These are phyloP conservation scores for Penicillium sp. DNA, from an alignment of 2,329 filamentous ascomycete species.

Conservation along the genomic window DNA sequence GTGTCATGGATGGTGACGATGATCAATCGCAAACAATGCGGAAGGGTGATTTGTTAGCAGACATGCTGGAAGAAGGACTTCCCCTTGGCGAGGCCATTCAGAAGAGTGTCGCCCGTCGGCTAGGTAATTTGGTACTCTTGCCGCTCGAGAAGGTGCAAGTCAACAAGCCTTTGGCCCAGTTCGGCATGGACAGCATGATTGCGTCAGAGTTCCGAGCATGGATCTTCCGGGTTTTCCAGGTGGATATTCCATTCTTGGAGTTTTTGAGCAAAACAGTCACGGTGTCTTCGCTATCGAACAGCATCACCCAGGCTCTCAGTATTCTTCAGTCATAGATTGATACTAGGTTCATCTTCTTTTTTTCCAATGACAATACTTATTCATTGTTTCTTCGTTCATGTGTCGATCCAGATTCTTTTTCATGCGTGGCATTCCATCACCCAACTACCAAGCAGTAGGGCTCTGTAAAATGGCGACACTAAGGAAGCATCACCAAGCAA, in stretches of 20 bases:
- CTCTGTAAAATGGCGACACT: too few species aligned
- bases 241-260: neutral
- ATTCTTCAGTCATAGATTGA: too few species aligned
- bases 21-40: neutral
- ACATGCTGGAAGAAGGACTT: too few species aligned
- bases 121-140: neutral
- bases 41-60: too few species aligned
- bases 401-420: too few species aligned
- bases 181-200: neutral
- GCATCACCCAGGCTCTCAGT: too few species aligned
- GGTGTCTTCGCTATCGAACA: neutral
- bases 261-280: neutral
- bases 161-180: neutral
- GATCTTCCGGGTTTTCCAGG: neutral
- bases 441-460: too few species aligned
- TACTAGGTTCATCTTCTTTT: too few species aligned
- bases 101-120: neutral
- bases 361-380: too few species aligned
- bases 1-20: neutral
- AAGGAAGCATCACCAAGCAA: too few species aligned
- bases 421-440: too few species aligned
- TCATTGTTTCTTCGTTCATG: too few species aligned
- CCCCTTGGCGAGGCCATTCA: neutral
- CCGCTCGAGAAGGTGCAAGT: neutral
- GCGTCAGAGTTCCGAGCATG: neutral